Evolutionary conservation across 495 filamentous ascomycete genomes (phyloP).

Genomic region (Elaphomyces granulatus): DNA sequence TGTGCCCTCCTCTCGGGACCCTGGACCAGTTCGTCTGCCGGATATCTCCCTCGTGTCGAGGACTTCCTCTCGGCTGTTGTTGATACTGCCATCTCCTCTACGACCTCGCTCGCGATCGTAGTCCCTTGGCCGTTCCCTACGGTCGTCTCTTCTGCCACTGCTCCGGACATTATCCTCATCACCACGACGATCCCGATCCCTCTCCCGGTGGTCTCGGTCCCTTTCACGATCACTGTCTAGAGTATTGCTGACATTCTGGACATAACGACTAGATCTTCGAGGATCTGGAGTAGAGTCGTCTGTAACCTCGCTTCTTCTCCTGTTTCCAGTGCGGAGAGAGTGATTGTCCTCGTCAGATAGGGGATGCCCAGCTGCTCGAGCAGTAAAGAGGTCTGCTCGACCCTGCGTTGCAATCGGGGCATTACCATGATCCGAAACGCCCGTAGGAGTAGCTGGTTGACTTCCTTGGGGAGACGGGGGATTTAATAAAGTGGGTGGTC

Average conservation of each 20-base stretch:
- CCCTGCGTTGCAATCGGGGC: conserved; percentile 8
- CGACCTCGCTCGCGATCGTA: conserved; percentile 29
- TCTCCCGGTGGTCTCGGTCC: conserved; percentile 6
- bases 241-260: conserved; percentile 8
- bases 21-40: conserved; percentile 16
- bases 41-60: neutral
- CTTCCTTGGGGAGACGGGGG: conserved; percentile 18
- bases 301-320: conserved; percentile 18
- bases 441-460: conserved; percentile 18
- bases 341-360: conserved; percentile 12
- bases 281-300: conserved; percentile 21
- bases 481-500: conserved; percentile 18
- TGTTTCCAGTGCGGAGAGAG: conserved; percentile 1
- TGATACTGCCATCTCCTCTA: conserved; percentile 20
- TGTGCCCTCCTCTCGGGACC: conserved; percentile 27
- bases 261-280: conserved; percentile 15
- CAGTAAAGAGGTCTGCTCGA: conserved; percentile 15
- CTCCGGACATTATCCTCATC: conserved; percentile 15
- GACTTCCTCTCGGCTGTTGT: conserved; percentile 21
- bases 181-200: conserved; percentile 16
- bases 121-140: conserved; percentile 21
- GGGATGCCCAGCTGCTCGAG: conserved; percentile 5
- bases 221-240: conserved; percentile 4
- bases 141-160: conserved; percentile 24
- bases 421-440: conserved; percentile 14